These are phyloP conservation scores for Microcos paniculata DNA, from an alignment of 345 rosid genomes.

Conservation along the genomic window DNA sequence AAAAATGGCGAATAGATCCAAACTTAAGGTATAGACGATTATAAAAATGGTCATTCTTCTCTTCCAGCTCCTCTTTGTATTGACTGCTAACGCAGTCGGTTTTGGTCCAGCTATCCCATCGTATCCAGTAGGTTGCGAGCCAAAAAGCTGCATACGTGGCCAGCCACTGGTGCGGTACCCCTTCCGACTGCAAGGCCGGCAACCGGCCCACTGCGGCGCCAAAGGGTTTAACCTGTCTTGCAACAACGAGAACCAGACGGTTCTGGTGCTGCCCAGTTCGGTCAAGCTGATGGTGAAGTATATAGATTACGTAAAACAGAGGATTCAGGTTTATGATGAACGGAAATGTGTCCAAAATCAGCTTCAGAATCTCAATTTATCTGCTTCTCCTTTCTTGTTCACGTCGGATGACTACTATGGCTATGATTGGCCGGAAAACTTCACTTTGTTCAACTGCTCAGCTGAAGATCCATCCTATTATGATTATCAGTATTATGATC, in stretches of 20 bases:
- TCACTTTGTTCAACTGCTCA: neutral
- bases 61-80: neutral
- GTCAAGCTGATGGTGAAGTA: conserved; percentile 7
- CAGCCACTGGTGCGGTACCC: conserved; percentile 19
- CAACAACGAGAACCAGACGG: neutral
- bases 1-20: too few species aligned
- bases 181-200: neutral
- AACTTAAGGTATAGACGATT: neutral
- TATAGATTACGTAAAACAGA: conserved; percentile 17
- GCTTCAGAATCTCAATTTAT: conserved; percentile 8
- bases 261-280: conserved; percentile 20
- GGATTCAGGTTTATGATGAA: neutral
- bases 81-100: neutral
- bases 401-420: neutral
- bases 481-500: rapidly evolving
- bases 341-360: neutral
- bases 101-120: neutral
- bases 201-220: neutral
- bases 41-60: neutral
- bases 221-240: conserved; percentile 24
- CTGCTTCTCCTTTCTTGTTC: conserved; percentile 13
- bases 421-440: neutral
- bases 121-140: neutral
- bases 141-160: neutral
- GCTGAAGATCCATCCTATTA: neutral